These are phyloP conservation scores for Apiospora aurea DNA, from an alignment of 2,329 filamentous ascomycete species.

Conservation along the genomic window DNA sequence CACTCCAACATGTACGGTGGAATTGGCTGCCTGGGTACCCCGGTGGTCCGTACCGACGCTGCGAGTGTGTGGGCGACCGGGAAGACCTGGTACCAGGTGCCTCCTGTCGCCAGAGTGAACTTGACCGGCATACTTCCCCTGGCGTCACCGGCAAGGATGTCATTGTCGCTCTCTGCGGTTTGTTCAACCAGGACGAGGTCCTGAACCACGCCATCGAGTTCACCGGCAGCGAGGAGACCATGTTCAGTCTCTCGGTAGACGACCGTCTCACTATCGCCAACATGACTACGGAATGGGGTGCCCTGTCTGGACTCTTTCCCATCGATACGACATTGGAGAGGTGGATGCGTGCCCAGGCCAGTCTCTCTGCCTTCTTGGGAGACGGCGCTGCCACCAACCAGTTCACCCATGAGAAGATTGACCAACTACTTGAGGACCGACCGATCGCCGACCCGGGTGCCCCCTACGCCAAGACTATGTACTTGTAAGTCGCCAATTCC, in stretches of 20 bases:
- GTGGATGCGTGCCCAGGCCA: conserved; percentile 83
- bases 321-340: conserved; percentile 74
- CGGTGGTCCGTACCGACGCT: conserved; percentile 87
- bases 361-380: conserved; percentile 68
- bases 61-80: conserved; percentile 86
- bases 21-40: conserved; percentile 77
- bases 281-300: conserved; percentile 86
- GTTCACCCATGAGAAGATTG: conserved; percentile 76
- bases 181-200: conserved; percentile 88
- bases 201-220: conserved; percentile 94
- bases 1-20: conserved; percentile 88
- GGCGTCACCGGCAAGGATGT: conserved; percentile 95
- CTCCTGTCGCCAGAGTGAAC: conserved; percentile 81
- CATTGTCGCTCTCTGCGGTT: conserved; percentile 84
- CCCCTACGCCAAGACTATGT: conserved; percentile 82
- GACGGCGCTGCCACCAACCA: conserved; percentile 58
- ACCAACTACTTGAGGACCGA: conserved; percentile 73
- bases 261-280: conserved; percentile 77
- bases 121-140: conserved; percentile 76
- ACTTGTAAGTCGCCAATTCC: conserved; percentile 51
- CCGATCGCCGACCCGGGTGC: conserved; percentile 78
- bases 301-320: conserved; percentile 80
- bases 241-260: conserved; percentile 75
- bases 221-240: conserved; percentile 78
- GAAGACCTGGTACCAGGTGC: conserved; percentile 87